phyloP scores from a whole-genome alignment of 352 stramenopile species.

The Phytopythium sindhum region DNA sequence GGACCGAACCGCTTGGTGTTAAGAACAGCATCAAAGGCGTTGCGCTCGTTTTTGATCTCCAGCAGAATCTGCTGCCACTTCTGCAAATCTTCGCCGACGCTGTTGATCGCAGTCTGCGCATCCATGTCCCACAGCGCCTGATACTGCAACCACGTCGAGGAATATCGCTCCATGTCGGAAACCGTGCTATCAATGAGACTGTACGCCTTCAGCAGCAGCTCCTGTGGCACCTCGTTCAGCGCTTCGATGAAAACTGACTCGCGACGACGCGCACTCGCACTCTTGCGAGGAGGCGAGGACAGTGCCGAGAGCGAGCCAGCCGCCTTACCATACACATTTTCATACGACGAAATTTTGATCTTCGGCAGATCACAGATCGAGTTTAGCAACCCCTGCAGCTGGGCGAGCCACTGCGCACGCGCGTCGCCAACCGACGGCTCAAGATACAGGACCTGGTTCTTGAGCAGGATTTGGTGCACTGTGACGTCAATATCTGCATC shows the following conservation, averaged over 20 bases:
- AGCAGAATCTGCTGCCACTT: constrained; percentile 97
- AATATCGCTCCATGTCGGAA: constrained; percentile 90
- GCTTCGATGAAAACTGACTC: constrained; percentile 76
- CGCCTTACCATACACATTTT: constrained; percentile 82
- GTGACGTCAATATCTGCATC: constrained; percentile 40
- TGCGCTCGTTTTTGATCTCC: constrained; percentile 94
- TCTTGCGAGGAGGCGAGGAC: constrained; percentile 63
- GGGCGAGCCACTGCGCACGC: constrained; percentile 80
- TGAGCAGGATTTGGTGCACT: constrained; percentile 93
- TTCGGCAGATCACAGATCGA: constrained; percentile 93
- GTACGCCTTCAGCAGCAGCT: constrained; percentile 77
- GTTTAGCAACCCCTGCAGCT: constrained; percentile 93
- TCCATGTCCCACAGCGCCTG: constrained; percentile 99
- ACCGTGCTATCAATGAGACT: constrained; percentile 70
- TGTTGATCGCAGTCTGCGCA: constrained; percentile 90
- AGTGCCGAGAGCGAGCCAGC: constrained; percentile 37
- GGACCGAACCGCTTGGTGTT: constrained; percentile 89
- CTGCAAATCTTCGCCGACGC: constrained; percentile 92
- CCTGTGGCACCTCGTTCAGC: constrained; percentile 47
- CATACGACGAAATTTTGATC: constrained; percentile 83
- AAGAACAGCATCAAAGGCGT: constrained; percentile 92
- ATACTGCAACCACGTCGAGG: constrained; percentile 97
- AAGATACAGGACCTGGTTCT: constrained; percentile 96
- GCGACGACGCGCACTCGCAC: constrained; percentile 43
- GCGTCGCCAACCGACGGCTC: constrained; percentile 94